Conservation (phyloP, 2,329 filamentous ascomycete species). For the Cladophialophora exuberans region DNA sequence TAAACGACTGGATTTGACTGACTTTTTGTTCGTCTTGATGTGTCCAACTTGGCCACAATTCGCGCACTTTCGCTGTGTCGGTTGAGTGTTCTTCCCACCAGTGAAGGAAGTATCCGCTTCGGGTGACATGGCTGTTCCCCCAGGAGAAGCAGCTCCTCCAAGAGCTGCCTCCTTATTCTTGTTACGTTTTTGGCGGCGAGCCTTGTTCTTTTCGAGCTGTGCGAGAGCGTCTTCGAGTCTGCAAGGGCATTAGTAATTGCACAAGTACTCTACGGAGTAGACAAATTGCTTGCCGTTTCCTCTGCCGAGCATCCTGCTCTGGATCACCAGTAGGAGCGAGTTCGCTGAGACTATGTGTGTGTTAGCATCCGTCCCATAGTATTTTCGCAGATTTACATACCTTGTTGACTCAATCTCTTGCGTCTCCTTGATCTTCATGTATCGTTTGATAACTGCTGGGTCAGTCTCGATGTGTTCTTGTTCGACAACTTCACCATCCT, state of each 20-base stretch:
- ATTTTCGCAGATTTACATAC: constrained; percentile 54
- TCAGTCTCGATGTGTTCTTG: constrained; percentile 69
- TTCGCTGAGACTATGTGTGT: constrained; percentile 20
- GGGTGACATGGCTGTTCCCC: constrained; percentile 45
- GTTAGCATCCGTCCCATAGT: constrained; percentile 10
- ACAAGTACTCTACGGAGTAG: background rate
- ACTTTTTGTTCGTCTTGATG: constrained; percentile 99
- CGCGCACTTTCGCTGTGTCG: constrained; percentile 82
- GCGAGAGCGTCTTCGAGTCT: constrained; percentile 54
- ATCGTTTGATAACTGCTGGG: constrained; percentile 84
- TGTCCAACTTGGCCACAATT: constrained; percentile 97
- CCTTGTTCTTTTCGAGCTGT: constrained; percentile 79
- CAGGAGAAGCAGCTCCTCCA: constrained; percentile 25
- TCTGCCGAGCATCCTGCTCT: constrained; percentile 66
- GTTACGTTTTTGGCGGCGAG: constrained; percentile 64
- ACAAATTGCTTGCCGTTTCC: constrained; percentile 54
- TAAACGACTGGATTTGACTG: constrained; percentile 42
- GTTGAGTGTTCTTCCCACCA: constrained; percentile 69
- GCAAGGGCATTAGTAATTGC: constrained; percentile 34
- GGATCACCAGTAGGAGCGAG: constrained; percentile 65
- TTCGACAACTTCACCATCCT: constrained; percentile 65
- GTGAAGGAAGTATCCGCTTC: constrained; percentile 52
- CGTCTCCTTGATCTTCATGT: constrained; percentile 75
- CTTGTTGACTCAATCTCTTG: constrained; percentile 73
- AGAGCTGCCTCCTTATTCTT: constrained; percentile 32